Base-by-base conservation (phyloP, 2,329 filamentous ascomycete genomes). In the Aphanoascus verrucosus region DNA sequence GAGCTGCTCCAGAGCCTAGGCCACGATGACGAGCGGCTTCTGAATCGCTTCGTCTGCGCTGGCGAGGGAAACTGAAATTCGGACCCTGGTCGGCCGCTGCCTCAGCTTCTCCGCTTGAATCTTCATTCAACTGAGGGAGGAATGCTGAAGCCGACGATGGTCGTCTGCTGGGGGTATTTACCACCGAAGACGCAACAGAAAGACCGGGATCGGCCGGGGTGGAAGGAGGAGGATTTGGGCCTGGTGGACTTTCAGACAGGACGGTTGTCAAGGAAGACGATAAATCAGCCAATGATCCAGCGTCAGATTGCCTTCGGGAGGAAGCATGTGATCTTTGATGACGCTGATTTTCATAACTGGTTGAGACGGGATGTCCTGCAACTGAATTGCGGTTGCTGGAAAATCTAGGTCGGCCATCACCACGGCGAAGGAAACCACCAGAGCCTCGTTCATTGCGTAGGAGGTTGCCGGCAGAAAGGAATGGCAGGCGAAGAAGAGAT, bases 221-320 rank as follows among this genome's bases (percentile, higher is more conserved):
- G 1, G 80, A 81, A 5, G 81, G 81, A 44, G 81, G 81, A 44
- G 81, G 81, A 55, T 78, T 71, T 45, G 81, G 78, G 15, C 80
- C 78, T 15, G 75, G 72, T 8, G 78, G 76, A 35, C 77, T 77
- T 58, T 81, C 79, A n/a, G 76, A 74, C 41, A 76, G 61, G 3
- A 71, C 69, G 32, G 73, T 72, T 59, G 66, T 65, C 57, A 74
- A 57, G 62, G 71, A 60, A 65, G 69, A 57, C 4, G 64, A 62
- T 19, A 64, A 58, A 28, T 62, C 60, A 14, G 61, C 60, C 23
- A 63, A 62, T 45, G 59, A 59, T 17, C 61, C 64, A 12, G 59
- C 56, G 48, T 70, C 67, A 43, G 67, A 66, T 48, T 65, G 55
- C 50, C 66, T 63, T 28, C 65, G 62, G n/a, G 65, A 61, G 28